Conservation (phyloP, 495 filamentous ascomycete genomes). For the Tuber brumale region DNA sequence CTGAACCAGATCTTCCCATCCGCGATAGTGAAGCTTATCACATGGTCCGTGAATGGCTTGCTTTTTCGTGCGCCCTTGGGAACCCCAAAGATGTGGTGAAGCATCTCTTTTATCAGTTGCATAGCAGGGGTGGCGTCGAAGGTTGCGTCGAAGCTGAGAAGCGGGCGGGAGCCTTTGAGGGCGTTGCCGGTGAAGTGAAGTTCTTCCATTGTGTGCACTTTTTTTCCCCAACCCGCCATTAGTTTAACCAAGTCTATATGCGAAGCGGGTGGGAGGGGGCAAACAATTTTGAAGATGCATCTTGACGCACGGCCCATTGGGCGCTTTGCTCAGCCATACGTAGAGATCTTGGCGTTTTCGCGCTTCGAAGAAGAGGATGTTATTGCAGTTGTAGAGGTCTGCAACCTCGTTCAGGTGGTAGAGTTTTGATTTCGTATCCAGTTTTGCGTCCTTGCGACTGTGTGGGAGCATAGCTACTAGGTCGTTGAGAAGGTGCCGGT, state of each 20-base stretch:
- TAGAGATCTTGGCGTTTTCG: conserved; percentile 92
- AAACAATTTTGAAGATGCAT: conserved; percentile 64
- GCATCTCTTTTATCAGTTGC: conserved; percentile 72
- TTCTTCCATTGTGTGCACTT: conserved; percentile 90
- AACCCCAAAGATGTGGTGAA: conserved; percentile 88
- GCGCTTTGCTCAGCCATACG: conserved; percentile 85
- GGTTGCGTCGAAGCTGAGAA: conserved; percentile 80
- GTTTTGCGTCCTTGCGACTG: conserved; percentile 86
- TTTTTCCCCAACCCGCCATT: conserved; percentile 21
- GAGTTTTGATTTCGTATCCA: conserved; percentile 91
- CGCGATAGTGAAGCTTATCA: conserved; percentile 84
- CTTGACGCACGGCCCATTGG: conserved; percentile 92
- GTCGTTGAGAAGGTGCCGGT: conserved; percentile 89
- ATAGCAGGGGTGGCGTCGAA: conserved; percentile 73
- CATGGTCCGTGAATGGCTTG: conserved; percentile 94
- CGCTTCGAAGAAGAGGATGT: conserved; percentile 94
- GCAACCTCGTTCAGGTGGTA: conserved; percentile 92
- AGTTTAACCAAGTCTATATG: not conserved
- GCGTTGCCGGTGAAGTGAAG: conserved; percentile 96
- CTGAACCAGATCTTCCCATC: conserved; percentile 97
- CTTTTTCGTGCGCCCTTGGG: conserved; percentile 77
- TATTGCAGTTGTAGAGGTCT: conserved; percentile 98
- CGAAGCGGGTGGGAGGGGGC: not conserved
- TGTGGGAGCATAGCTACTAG: conserved; percentile 84
- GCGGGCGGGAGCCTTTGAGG: conserved; percentile 87